Conservation (phyloP, 2,329 filamentous ascomycete genomes). For the Chaetomium sp. region DNA sequence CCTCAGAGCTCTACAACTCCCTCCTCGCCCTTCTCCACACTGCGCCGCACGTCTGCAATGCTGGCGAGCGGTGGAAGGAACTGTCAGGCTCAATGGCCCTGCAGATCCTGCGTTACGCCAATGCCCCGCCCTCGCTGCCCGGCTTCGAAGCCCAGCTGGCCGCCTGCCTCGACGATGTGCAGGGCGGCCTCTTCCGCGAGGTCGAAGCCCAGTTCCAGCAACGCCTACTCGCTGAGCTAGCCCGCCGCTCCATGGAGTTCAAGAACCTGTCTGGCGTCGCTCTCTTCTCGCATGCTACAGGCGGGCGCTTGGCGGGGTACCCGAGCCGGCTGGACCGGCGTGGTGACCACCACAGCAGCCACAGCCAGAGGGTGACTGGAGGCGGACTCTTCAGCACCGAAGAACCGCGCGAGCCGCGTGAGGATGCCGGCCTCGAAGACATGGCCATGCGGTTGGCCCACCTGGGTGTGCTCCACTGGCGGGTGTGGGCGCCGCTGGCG, state of each 20-base stretch:
- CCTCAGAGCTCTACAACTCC: slow-evolving; percentile 45
- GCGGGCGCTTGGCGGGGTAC: slow-evolving; percentile 38
- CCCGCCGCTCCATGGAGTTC: slow-evolving; percentile 45
- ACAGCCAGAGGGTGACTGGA: slow-evolving; percentile 23
- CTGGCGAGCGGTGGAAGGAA: slow-evolving; percentile 44
- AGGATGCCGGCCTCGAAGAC: slow-evolving; percentile 53
- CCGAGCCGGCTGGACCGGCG: slow-evolving; percentile 31
- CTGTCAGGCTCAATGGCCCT: slow-evolving; percentile 49
- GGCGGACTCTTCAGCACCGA: slow-evolving; percentile 28
- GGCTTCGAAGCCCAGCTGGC: slow-evolving; percentile 45
- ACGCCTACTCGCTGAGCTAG: slow-evolving; percentile 44
- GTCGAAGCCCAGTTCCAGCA: slow-evolving; percentile 45
- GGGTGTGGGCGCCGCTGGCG: slow-evolving; percentile 73
- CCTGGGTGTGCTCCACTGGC: slow-evolving; percentile 80
- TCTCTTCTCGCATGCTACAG: slow-evolving; percentile 50
- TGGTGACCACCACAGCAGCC: slow-evolving; percentile 20
- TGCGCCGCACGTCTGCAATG: slow-evolving; percentile 36
- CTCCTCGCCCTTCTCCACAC: slow-evolving; percentile 51
- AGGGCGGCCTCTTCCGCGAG: slow-evolving; percentile 40
- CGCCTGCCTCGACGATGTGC: slow-evolving; percentile 37
- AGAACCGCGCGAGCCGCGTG: slow-evolving; percentile 37
- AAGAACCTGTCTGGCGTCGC: slow-evolving; percentile 45
- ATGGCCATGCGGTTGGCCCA: slow-evolving; percentile 76
- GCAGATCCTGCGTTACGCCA: slow-evolving; percentile 52
- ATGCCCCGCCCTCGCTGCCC: slow-evolving; percentile 39